Base-by-base conservation (phyloP, 768 basidiomycete genomes). In the Chalciporus pseudorubinellus region DNA sequence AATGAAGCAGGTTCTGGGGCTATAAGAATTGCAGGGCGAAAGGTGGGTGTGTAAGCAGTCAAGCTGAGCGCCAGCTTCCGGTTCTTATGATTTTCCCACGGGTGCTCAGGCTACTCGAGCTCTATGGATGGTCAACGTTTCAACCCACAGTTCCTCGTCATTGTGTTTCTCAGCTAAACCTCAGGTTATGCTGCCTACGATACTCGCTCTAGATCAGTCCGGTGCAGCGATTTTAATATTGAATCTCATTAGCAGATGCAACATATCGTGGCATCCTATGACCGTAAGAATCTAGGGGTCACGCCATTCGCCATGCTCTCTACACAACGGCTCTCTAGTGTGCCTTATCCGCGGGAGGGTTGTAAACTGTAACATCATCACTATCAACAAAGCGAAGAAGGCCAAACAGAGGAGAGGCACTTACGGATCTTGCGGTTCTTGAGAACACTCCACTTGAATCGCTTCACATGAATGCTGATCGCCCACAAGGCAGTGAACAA, bases 361-460 rank as follows among this genome's bases (percentile, higher is more conserved):
- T 72, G 59, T 74, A 74, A 52, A 74, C 73, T 74, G 56, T 16
- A 29, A 39, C 11, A 12, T 11, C 45, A 33, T 40, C 39, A 2
- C 24, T 9, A 48, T 67, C 55, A 61, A 33, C 34, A 14, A 38
- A 18, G 4, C 38, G 19, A 20, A 8, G 28, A 36, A 33, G 6
- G 11, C 13, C 20, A 21, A 8, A 39, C 14, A 31, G 13, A 31
- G n/a, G 22, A 11, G 8, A 19, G 46, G 53, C 13, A 82, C 89
- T 70, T 55, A 92, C 92, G 59, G 52, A 97, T 83, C 75, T 95
- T 97, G 76, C 94, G 82, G 78, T 86, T 90, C 83, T 98, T 98
- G 73, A 98, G 84, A 45, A 78, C 75, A 6, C 77, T 75, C 93
- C 93, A 98, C 73, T 98, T 98, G 84, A 92, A 95, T 64, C 92